Percentiles rank a stretch among this genome's conserved stretches.
phyloP scores from a whole-genome alignment of 352 stramenopile genomes.

The Saprolegnia diclina region DNA sequence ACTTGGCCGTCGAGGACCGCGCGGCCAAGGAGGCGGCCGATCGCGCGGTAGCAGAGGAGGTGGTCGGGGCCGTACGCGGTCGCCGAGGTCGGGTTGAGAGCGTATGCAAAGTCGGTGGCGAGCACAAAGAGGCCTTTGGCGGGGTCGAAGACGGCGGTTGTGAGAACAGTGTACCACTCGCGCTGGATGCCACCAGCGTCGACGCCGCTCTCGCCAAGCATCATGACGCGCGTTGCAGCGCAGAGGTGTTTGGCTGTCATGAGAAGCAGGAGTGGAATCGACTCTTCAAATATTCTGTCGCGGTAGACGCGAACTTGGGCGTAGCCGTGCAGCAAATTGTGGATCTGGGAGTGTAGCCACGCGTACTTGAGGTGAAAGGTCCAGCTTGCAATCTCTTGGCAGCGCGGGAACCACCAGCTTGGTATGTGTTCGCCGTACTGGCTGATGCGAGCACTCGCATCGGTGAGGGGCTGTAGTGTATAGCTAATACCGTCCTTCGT shows the following conservation, averaged over 20 bases:
- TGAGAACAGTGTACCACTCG: slow-evolving; percentile 71
- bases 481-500: slow-evolving; percentile 25
- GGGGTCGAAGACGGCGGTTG: slow-evolving; percentile 41
- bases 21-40: slow-evolving; percentile 50
- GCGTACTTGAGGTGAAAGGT: slow-evolving; percentile 21
- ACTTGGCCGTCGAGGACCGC: slow-evolving; percentile 88
- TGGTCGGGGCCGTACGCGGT: slow-evolving; percentile 42
- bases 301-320: slow-evolving; percentile 18
- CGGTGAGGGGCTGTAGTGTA: slow-evolving; percentile 34
- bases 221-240: slow-evolving; percentile 41
- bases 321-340: slow-evolving; percentile 11
- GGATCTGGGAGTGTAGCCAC: slow-evolving; percentile 13
- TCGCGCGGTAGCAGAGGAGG: slow-evolving; percentile 53
- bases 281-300: slow-evolving; percentile 24
- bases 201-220: slow-evolving; percentile 63
- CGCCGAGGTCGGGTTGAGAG: slow-evolving; percentile 40
- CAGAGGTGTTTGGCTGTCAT: slow-evolving; percentile 2
- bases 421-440: slow-evolving; percentile 18
- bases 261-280: not conserved
- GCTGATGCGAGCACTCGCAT: slow-evolving; percentile 28
- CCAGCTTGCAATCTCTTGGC: not conserved
- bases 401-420: slow-evolving; percentile 5
- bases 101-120: slow-evolving; percentile 37
- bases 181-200: slow-evolving; percentile 74
- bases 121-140: slow-evolving; percentile 44